A percentile compares a stretch with the other conserved stretches of the same genome.
These are phyloP conservation scores for Leptographium galeiforme DNA, from an alignment of 2,329 filamentous ascomycete species.

Conservation along the genomic window DNA sequence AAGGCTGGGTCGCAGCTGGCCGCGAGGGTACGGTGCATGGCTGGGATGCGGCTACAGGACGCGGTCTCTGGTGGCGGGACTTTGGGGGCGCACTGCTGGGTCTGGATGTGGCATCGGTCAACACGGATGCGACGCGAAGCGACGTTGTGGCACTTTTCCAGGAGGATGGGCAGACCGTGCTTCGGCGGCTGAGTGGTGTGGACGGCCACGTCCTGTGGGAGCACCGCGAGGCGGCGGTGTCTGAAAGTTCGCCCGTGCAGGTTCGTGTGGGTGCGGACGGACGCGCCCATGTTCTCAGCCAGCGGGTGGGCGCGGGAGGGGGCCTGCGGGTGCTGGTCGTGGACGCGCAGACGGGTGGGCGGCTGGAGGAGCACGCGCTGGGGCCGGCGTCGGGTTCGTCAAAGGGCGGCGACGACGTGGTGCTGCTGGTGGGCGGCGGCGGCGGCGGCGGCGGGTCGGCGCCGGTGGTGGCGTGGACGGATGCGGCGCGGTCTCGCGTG, in stretches of 20 bases:
- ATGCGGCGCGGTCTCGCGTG: constrained; percentile 45
- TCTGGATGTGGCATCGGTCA: constrained; percentile 57
- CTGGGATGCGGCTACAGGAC: constrained; percentile 75
- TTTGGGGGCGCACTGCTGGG: constrained; percentile 49
- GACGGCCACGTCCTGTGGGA: constrained; percentile 71
- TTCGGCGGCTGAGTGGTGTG: constrained; percentile 60
- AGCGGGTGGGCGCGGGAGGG: constrained; percentile 62
- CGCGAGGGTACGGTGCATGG: constrained; percentile 56
- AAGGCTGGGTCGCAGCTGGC: constrained; percentile 65
- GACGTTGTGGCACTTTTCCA: constrained; percentile 6
- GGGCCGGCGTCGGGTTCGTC: constrained; percentile 18
- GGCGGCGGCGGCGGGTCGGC: constrained; percentile 63
- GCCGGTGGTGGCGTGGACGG: constrained; percentile 64
- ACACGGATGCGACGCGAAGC: constrained; percentile 24
- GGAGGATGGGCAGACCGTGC: constrained; percentile 33
- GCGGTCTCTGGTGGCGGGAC: constrained; percentile 58
- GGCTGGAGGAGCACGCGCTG: constrained; percentile 57
- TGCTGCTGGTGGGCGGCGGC: constrained; percentile 60
- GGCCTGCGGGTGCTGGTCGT: constrained; percentile 64
- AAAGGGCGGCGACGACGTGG: constrained; percentile 45
- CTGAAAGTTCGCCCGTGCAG: constrained; percentile 56
- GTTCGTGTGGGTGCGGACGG: constrained; percentile 55
- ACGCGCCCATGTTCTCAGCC: constrained; percentile 62
- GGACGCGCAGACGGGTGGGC: constrained; percentile 59
- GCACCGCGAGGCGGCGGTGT: constrained; percentile 39